These are phyloP conservation scores for Berberis thunbergii DNA, from an alignment of 164 flowering plant genomes.

Conservation along the genomic window DNA sequence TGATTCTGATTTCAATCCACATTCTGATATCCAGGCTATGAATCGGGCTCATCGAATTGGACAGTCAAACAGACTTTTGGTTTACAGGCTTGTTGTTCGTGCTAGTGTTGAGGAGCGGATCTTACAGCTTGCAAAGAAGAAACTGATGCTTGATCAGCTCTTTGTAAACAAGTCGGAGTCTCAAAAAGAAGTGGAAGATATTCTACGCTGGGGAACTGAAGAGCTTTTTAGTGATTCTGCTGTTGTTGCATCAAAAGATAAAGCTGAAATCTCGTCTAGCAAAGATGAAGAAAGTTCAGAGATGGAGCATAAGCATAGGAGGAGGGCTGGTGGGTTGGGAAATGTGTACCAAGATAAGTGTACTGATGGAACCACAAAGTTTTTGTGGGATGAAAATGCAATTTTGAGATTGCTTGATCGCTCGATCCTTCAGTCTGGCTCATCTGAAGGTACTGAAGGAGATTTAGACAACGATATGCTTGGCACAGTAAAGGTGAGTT, in stretches of 20 bases:
- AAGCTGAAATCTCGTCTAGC: slow-evolving; percentile 29
- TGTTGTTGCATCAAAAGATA: slow-evolving; percentile 35
- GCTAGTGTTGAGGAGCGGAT: slow-evolving; percentile 99
- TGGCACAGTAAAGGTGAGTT: slow-evolving; percentile 85
- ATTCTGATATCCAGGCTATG: slow-evolving; percentile 99
- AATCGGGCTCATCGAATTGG: slow-evolving; percentile 99
- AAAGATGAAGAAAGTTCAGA: slow-evolving; percentile 49
- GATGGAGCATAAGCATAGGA: slow-evolving; percentile 51
- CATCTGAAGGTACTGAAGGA: slow-evolving; percentile 54
- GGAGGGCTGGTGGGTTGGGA: slow-evolving; percentile 78
- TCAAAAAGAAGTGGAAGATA: slow-evolving; percentile 95
- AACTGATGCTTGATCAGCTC: slow-evolving; percentile 98
- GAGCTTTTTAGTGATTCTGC: slow-evolving; percentile 76
- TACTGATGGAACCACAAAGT: slow-evolving; percentile 62
- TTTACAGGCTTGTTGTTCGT: slow-evolving; percentile 95
- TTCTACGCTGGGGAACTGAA: slow-evolving; percentile 97
- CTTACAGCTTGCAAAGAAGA: slow-evolving; percentile 96
- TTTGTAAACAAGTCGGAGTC: slow-evolving; percentile 96
- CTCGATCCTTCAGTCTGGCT: slow-evolving; percentile 52
- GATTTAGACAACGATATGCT: slow-evolving; percentile 93
- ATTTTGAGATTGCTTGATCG: slow-evolving; percentile 83
- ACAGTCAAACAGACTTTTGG: slow-evolving; percentile 89
- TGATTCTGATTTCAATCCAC: slow-evolving; percentile 99
- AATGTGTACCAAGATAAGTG: slow-evolving; percentile 91
- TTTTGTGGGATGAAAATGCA: slow-evolving; percentile 94